Evolutionary conservation across 2,329 filamentous ascomycete genomes (phyloP), one percentile per base, ranked within the genome.

Genomic region (Colletotrichum agaves): DNA sequence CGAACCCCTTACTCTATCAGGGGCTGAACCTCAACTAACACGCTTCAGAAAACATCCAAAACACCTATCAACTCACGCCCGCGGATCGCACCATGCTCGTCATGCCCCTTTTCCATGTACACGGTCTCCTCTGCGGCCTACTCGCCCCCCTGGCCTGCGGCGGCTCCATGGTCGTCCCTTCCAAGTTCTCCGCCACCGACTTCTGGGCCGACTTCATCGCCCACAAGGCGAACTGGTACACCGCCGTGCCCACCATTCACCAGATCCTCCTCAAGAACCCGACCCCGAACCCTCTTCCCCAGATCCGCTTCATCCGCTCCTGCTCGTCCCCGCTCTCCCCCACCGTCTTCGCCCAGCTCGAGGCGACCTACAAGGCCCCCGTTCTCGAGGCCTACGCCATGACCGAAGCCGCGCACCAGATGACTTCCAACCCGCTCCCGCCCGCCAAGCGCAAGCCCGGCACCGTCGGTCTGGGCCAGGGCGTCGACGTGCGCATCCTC

Each of bases 371-470:
- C 77, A 84, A 88, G 57, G 92, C 93, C 0, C 93, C 93, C 0
- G 93, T 97, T 0, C 85, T 97, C 17, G 93, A 97, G 81, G 93
- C 93, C 10, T 97, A 97, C 74, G 93, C 93, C 71, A 97, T 97
- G 93, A 97, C 93, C 44, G 93, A 97, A 81, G 93, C 93, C 6
- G 89, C 93, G 4, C 92, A 94, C 75, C 92, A 94, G 78, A 94
- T 94, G 90, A 93, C 92, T 1, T 93, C 90, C 27, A 92, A 91
- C 80, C 90, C 89, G 19, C 83, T 91, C 0, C 92, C 92, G 3
- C 87, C 88, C 0, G 90, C 83, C 17, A 90, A 91, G 80, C 88
- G 92, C 73, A 90, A 92, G 82, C 93, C 93, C 0, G 93, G 93
- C 55, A 93, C 90, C 53, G 93, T 97, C 3, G 93, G 93, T 15